A percentile compares a stretch with the other conserved stretches of the same genome.
These are phyloP conservation scores for Gossypium mustelinum DNA, from an alignment of 345 rosid species.

Conservation along the genomic window DNA sequence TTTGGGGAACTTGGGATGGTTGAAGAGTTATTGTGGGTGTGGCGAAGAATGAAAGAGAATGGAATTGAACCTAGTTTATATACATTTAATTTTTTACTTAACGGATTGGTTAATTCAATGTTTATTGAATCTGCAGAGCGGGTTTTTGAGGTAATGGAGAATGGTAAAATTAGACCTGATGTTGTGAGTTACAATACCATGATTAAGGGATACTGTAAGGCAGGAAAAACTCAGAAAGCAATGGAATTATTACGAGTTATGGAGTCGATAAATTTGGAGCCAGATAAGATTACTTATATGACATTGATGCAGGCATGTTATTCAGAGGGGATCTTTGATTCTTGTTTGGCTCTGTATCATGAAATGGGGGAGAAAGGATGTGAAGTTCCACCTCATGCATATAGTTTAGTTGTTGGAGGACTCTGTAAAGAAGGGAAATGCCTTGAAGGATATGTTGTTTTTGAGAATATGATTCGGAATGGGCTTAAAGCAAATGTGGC, in stretches of 20 bases:
- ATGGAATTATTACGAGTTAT: constrained; percentile 55
- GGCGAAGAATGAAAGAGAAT: constrained; percentile 86
- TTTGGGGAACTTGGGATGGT: constrained; percentile 86
- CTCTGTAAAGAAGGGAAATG: constrained; percentile 64
- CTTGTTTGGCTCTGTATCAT: constrained; percentile 61
- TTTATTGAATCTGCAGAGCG: constrained; percentile 71
- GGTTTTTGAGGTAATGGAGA: constrained; percentile 75
- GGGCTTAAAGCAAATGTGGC: constrained; percentile 67
- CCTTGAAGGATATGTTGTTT: constrained; percentile 54
- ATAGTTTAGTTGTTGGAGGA: constrained; percentile 75
- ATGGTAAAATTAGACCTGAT: constrained; percentile 61
- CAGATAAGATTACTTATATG: constrained; percentile 74
- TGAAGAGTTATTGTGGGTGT: constrained; percentile 87
- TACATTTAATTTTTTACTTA: constrained; percentile 66
- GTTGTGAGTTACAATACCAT: constrained; percentile 70
- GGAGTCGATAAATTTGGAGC: constrained; percentile 59
- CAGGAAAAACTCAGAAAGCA: constrained; percentile 62
- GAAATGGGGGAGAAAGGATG: constrained; percentile 79
- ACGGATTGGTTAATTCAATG: constrained; percentile 65
- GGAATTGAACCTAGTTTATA: constrained; percentile 72
- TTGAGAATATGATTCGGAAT: constrained; percentile 55
- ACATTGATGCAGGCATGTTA: constrained; percentile 80
- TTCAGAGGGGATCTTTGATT: constrained; percentile 56
- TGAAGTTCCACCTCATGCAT: constrained; percentile 72
- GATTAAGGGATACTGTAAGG: constrained; percentile 82